Evolutionary conservation across 2,329 filamentous ascomycete species (phyloP).

Genomic region (Colletotrichum musicola): DNA sequence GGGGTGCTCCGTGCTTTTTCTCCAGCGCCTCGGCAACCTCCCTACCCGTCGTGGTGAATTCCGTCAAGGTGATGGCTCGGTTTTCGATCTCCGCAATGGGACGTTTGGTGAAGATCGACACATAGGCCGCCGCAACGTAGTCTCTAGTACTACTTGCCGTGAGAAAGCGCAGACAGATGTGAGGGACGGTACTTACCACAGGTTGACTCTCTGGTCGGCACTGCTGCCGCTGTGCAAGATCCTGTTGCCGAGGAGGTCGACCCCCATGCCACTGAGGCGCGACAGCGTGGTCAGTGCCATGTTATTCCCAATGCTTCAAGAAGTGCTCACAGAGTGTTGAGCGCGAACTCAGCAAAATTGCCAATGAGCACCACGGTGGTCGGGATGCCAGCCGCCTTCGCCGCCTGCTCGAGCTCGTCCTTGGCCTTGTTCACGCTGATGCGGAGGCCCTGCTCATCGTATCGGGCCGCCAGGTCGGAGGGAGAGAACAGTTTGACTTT

Average conservation of each 20-base stretch:
- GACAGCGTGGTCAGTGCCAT: too few species aligned
- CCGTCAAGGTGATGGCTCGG: conserved; percentile 42
- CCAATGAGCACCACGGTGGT: conserved; percentile 42
- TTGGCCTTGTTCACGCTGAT: conserved; percentile 43
- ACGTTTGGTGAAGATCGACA: conserved; percentile 44
- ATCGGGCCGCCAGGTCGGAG: conserved; percentile 44
- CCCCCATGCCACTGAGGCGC: conserved; percentile 10
- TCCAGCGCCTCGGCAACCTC: conserved; percentile 42
- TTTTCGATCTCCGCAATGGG: conserved; percentile 41
- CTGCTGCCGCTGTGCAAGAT: conserved; percentile 19
- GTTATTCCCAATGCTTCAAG: not conserved
- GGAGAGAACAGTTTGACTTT: conserved; percentile 47
- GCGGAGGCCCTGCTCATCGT: conserved; percentile 42
- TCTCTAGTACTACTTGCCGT: conserved; percentile 41
- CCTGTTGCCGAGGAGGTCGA: conserved; percentile 12
- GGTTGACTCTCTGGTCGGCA: not conserved
- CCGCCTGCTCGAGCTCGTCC: conserved; percentile 42
- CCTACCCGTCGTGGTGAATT: conserved; percentile 43
- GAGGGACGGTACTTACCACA: conserved; percentile 7
- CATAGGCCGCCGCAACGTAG: conserved; percentile 46
- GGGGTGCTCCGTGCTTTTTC: conserved; percentile 41
- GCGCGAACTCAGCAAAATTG: conserved; percentile 45
- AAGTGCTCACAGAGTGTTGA: conserved; percentile 35
- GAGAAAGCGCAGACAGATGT: not conserved
- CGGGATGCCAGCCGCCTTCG: conserved; percentile 43